Base-by-base conservation (phyloP, 345 rosid species). In the Salix koriyanagi region DNA sequence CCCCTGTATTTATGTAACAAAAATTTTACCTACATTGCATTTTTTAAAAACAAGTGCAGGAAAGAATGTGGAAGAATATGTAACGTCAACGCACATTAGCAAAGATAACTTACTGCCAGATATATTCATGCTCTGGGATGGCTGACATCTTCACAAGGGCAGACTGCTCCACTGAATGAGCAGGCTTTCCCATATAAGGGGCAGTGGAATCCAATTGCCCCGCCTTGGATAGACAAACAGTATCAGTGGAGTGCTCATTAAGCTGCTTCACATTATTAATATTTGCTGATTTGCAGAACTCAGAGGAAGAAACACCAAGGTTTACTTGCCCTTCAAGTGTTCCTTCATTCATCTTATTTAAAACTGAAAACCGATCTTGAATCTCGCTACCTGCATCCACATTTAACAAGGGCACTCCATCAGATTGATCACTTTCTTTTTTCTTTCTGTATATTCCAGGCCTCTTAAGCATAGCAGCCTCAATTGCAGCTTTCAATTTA, bases 91-190 rank as follows among this genome's bases (percentile, higher is more conserved):
- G 18, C 4, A 77, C 37, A 71, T 36, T 65, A 76, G 65, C 74
- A 72, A 46, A 65, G 72, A 71, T 80, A 79, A 69, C 99, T 36
- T 92, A 96, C 99, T 87, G 96, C 99, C 99, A 96, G 67, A 92
- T 84, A 80, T 72, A 88, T 48, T 91, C 91, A 85, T 87, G 91
- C 82, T 90, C 96, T 36, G 99, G 98, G 68, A 96, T 85, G 76
- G 89, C 87, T 58, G 88, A 82, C 79, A 79, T 83, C 82, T 79
- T 85, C 56, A 58, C 42, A 76, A 84, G 69, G 71, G 68, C 74
- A 69, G 88, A 74, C 4, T 71, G 19, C 46, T 88, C 52, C 58
- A 82, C 87, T 39, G 85, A 82, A 60, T 56, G 69, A 69, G 26
- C 36, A 36, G 83, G 77, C 64, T 73, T 88, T 52, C 77, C 81